phyloP scores from a whole-genome alignment of 805 yeast species.

The Candida xiaguanensis region DNA sequence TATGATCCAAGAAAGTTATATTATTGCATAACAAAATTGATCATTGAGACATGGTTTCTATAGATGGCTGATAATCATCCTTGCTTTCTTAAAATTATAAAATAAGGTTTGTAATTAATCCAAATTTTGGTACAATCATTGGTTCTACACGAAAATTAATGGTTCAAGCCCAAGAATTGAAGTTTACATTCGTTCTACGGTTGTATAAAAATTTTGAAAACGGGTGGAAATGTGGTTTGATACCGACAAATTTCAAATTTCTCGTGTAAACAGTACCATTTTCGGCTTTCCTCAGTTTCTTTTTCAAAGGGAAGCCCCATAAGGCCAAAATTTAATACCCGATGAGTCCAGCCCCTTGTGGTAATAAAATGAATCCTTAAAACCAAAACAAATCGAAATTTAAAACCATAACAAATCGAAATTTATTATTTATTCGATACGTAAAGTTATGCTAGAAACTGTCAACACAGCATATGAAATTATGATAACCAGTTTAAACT shows the following conservation, averaged over 20 bases:
- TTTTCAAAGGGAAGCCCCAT: not conserved
- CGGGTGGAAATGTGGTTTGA: constrained; percentile 6
- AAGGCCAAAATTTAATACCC: not conserved
- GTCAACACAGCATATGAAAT: too few relatives aligned
- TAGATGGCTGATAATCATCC: too few relatives aligned
- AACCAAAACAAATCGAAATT: not conserved
- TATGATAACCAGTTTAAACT: too few relatives aligned
- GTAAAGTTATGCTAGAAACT: too few relatives aligned
- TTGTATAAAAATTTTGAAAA: not conserved
- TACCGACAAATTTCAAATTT: not conserved
- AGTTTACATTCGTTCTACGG: not conserved
- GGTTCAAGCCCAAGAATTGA: not conserved
- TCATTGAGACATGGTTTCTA: too few relatives aligned
- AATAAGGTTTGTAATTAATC: too few relatives aligned
- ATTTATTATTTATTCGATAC: too few relatives aligned
- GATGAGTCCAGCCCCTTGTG: not conserved
- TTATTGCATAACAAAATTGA: too few relatives aligned
- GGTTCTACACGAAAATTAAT: not conserved
- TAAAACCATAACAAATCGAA: too few relatives aligned
- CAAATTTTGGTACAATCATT: not conserved
- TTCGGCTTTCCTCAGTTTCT: not conserved
- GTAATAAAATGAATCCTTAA: not conserved
- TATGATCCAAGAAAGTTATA: not conserved
- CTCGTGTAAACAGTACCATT: not conserved
- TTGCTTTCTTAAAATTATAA: too few relatives aligned